These are phyloP conservation scores for Epicoccum nigrum DNA, from an alignment of 2,329 filamentous ascomycete genomes.

Conservation along the genomic window DNA sequence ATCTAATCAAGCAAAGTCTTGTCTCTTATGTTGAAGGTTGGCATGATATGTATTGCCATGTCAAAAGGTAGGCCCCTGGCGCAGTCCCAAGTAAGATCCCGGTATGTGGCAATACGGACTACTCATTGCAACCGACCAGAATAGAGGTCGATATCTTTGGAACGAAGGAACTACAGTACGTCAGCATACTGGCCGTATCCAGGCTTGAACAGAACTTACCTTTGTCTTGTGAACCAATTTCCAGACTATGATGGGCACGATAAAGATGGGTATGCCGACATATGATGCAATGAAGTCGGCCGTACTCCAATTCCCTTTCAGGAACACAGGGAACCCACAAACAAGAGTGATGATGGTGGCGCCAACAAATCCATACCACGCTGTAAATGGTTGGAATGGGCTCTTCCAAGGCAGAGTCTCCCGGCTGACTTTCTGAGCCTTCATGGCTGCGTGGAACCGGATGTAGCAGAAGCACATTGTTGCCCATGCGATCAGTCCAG, in stretches of 20 bases:
- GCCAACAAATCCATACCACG: conserved; percentile 65
- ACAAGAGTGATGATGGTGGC: conserved; percentile 73
- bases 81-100: too few species aligned
- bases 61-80: too few species aligned
- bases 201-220: background rate
- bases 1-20: too few species aligned
- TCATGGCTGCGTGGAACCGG: conserved; percentile 70
- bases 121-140: conserved; percentile 16
- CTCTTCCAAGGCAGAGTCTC: conserved; percentile 69
- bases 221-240: conserved; percentile 24
- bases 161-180: conserved; percentile 17
- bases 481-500: conserved; percentile 54
- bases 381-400: conserved; percentile 70
- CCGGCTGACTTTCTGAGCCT: conserved; percentile 65
- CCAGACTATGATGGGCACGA: conserved; percentile 27
- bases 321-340: conserved; percentile 74
- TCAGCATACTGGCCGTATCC: background rate
- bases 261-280: conserved; percentile 48
- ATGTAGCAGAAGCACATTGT: conserved; percentile 70
- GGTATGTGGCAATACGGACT: background rate
- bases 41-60: too few species aligned
- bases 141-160: conserved; percentile 21
- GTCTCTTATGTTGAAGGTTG: too few species aligned
- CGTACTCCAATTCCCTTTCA: conserved; percentile 67
- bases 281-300: conserved; percentile 58